A percentile compares a stretch with the other conserved stretches of the same genome.
phyloP scores from a whole-genome alignment of 805 yeast genomes.

The Lipomyces starkeyi region DNA sequence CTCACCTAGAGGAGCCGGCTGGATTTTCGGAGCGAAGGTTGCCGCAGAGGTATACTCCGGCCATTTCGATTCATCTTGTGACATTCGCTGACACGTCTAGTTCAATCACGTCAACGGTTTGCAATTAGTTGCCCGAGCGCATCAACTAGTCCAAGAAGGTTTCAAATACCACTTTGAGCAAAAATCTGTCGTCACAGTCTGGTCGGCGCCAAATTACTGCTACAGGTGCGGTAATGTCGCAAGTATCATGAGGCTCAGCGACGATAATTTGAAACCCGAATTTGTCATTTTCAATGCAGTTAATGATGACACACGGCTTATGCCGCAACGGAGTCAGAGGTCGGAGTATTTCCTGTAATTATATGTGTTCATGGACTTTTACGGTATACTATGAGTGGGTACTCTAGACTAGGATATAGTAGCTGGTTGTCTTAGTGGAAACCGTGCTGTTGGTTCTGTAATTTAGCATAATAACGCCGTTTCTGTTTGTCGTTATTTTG shows the following conservation, averaged over 20 bases:
- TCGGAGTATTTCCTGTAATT: conserved; percentile 49
- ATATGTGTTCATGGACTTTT: neutral
- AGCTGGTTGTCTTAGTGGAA: neutral
- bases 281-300: conserved; percentile 96
- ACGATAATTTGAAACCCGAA: conserved; percentile 74
- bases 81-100: conserved; percentile 19
- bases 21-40: conserved; percentile 94
- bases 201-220: conserved; percentile 98
- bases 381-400: neutral
- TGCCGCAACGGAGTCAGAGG: conserved; percentile 48
- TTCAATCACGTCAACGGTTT: conserved; percentile 94
- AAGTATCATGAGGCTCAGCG: conserved; percentile 95
- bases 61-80: neutral
- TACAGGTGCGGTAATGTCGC: conserved; percentile 98
- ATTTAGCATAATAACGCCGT: neutral
- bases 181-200: conserved; percentile 94
- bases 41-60: conserved; percentile 65
- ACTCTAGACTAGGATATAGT: neutral
- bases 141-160: conserved; percentile 98
- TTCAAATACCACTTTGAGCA: conserved; percentile 95
- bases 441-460: neutral
- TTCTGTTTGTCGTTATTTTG: neutral
- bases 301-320: conserved; percentile 61
- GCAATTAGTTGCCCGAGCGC: conserved; percentile 90
- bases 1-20: conserved; percentile 97